Conservation (phyloP, 2,329 filamentous ascomycete species). For the Colletotrichum shisoi region DNA sequence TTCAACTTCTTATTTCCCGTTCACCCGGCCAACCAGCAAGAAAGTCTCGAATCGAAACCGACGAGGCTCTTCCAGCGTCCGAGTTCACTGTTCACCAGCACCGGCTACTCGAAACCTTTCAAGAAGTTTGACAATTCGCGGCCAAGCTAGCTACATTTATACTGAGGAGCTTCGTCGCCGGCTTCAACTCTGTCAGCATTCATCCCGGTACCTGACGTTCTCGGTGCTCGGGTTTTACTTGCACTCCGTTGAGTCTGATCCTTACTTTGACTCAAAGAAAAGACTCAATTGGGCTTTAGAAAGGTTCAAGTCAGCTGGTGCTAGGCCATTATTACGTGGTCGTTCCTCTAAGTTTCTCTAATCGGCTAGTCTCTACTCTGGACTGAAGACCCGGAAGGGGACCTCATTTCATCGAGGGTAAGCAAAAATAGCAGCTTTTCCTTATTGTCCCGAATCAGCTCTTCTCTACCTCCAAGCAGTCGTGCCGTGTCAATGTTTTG, state of each 20-base stretch:
- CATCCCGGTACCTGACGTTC: conserved; percentile 19
- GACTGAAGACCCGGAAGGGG: not conserved
- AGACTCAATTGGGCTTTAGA: not conserved
- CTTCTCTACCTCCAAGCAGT: not conserved
- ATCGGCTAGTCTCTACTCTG: not conserved
- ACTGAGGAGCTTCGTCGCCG: not conserved
- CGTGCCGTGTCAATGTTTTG: not conserved
- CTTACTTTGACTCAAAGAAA: not conserved
- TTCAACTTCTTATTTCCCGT: conserved; percentile 13
- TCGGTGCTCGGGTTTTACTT: conserved; percentile 31
- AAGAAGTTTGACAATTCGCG: not conserved
- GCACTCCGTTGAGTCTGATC: not conserved
- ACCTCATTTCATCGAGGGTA: conserved; percentile 6
- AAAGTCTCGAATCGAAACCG: conserved; percentile 10
- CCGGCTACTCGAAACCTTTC: not conserved
- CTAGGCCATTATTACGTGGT: not conserved
- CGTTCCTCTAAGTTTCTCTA: not conserved
- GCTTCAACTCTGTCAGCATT: conserved; percentile 21
- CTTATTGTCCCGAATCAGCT: not conserved
- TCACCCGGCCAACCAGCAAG: conserved; percentile 15
- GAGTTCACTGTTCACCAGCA: not conserved
- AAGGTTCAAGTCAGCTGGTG: not conserved
- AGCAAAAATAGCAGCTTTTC: not conserved
- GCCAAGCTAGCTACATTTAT: not conserved
- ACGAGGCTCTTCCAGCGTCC: not conserved